A percentile compares a stretch with the other conserved stretches of the same genome.
phyloP scores from a whole-genome alignment of 2,329 filamentous ascomycete species.

The Cytospora mali region DNA sequence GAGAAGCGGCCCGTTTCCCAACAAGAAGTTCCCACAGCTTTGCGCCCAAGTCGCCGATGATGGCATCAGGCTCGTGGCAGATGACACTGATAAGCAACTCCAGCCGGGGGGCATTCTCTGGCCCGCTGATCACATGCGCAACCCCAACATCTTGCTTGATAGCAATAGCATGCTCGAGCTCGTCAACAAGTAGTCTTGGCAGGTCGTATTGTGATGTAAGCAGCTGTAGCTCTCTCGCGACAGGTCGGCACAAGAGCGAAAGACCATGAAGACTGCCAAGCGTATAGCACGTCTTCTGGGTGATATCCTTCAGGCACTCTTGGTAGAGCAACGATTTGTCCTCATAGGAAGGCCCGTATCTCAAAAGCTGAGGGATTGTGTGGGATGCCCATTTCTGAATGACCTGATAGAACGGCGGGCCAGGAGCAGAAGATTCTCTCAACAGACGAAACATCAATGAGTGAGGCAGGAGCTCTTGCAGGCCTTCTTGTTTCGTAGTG shows the following conservation, averaged over 20 bases:
- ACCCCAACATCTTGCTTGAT: conserved; percentile 46
- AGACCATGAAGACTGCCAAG: conserved; percentile 74
- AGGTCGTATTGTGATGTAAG: conserved; percentile 65
- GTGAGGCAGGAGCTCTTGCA: conserved; percentile 36
- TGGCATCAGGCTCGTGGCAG: conserved; percentile 57
- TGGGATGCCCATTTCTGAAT: conserved; percentile 24
- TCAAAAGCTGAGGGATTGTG: conserved; percentile 47
- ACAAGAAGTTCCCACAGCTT: conserved; percentile 75
- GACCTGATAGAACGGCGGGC: conserved; percentile 43
- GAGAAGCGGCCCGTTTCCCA: conserved; percentile 61
- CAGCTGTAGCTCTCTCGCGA: conserved; percentile 55
- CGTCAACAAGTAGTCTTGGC: conserved; percentile 63
- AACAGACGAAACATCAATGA: conserved; percentile 67
- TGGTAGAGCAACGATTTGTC: conserved; percentile 65
- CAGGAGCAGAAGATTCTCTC: conserved; percentile 67
- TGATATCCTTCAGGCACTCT: conserved; percentile 70
- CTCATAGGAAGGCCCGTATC: conserved; percentile 53
- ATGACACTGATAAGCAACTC: conserved; percentile 63
- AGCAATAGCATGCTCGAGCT: conserved; percentile 60
- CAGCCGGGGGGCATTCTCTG: conserved; percentile 55
- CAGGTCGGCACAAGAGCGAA: conserved; percentile 48
- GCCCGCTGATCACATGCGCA: conserved; percentile 49
- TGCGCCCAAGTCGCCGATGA: conserved; percentile 63
- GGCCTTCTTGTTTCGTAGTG: conserved; percentile 41
- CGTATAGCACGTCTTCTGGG: conserved; percentile 62